These are phyloP conservation scores for Jasminum sambac DNA, from an alignment of 257 asterid genomes.

Conservation along the genomic window DNA sequence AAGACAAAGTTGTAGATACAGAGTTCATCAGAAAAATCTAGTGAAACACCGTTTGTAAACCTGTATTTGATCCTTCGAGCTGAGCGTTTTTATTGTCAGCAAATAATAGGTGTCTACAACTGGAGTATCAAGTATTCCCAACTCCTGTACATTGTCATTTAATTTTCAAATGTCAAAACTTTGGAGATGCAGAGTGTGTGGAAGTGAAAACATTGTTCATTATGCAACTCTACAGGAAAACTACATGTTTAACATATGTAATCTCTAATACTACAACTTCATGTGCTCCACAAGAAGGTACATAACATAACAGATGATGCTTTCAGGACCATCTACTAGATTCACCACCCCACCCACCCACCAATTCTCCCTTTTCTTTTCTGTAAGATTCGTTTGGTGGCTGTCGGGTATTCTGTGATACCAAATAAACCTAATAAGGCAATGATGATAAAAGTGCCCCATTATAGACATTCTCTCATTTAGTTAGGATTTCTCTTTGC, in stretches of 20 bases:
- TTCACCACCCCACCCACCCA: neutral
- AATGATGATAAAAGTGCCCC: too few relatives aligned
- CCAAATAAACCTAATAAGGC: too few relatives aligned
- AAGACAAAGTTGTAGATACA: slow-evolving; percentile 36
- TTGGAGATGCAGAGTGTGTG: neutral
- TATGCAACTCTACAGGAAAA: neutral
- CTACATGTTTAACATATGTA: neutral
- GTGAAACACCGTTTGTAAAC: neutral
- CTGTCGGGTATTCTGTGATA: too few relatives aligned
- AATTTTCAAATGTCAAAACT: neutral
- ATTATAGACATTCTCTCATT: too few relatives aligned
- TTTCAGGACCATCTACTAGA: neutral
- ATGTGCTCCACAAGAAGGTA: neutral
- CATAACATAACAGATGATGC: neutral
- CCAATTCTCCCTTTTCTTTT: too few relatives aligned
- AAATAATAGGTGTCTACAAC: slow-evolving; percentile 13
- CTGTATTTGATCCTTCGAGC: slow-evolving; percentile 17
- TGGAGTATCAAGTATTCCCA: neutral
- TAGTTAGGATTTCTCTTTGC: too few relatives aligned
- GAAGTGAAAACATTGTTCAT: neutral
- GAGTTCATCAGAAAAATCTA: slow-evolving; percentile 16
- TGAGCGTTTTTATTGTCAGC: neutral
- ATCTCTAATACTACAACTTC: neutral
- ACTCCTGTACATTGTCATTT: neutral
- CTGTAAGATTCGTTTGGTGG: too few relatives aligned